Evolutionary conservation across 768 basidiomycete genomes (phyloP), one percentile per base, ranked within the genome.

Genomic region (Hericium coralloides): DNA sequence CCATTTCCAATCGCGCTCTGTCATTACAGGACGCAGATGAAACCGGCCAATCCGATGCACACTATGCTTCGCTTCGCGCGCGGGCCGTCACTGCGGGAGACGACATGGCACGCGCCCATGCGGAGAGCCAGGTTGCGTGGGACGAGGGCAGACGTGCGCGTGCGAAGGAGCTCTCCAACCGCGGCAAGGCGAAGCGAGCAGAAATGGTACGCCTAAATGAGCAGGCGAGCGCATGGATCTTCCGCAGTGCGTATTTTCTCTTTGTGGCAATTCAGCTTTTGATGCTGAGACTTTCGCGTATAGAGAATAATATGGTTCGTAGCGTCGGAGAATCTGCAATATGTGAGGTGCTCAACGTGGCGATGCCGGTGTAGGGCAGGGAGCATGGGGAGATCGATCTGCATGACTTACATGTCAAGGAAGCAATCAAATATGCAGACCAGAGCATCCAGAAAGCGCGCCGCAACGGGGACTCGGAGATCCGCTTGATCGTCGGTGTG

Each of bases 341-440:
- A 43, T 10, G 43, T 17, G 55, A 38, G n/a, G n/a, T 26, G 9
- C 23, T 48, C 38, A 39, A 17, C n/a, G 43, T 36, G 8, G 31
- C 39, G 36, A 23, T 39, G 1, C 12, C 49, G 39, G 2, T 31
- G 45, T 64, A 85, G 81, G 83, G 88, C 59, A 84, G 85, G 53
- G 69, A 79, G 57, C 78, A 78, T 0, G 89, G 86, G 1, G 89
- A 93, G 68, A 73, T 97, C 48, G 91, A 98, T 69, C 72, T 98
- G 22, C 95, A 98, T 66, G 95, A 92, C 1, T 73, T 98, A 3
- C 95, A 91, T 69, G 94, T 95, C 59, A 92, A 92, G 66, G 95
- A 98, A 71, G 92, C 94, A 20, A 82, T 95, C 50, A 74, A 79
- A 45, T 79, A 78, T 53, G 84, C 82, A 1, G 95, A 98, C 61